Evolutionary conservation across 768 basidiomycete species (phyloP), one percentile per base, ranked within the genome.

Genomic region (Kwoniella bestiolae): DNA sequence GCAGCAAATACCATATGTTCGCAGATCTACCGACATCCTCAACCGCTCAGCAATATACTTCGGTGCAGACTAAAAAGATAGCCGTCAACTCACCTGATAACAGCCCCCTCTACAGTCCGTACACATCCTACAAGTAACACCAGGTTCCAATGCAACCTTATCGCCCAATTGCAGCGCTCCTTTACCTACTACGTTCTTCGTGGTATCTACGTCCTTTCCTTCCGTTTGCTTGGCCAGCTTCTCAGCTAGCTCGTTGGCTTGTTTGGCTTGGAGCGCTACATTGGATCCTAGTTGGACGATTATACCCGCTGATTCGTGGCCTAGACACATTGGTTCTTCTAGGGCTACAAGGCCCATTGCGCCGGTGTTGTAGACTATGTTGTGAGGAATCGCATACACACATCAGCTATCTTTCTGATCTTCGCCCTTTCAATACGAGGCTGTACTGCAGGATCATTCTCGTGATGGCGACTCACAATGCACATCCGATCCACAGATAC

Each of bases 71-170:
- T 38, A 35, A 56, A 59, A 63, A 57, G 25, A 50, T 32, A 21
- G n/a, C n/a, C n/a, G n/a, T n/a, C 23, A 26, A 45, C 83, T 60
- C 66, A 91, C 91, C 81, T 94, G 86, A 80, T 96, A 94, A 32
- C 63, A 66, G 4, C 60, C 60, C 9, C 60, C 60, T 82, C 93
- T 92, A 85, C 93, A 95, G 49, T 84, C 85, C n/a, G 88, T 87
- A 79, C 94, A 98, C 55, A 81, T 84, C 83, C 90, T 84, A 82
- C 94, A 97, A 5, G 89, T 89, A 62, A 88, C 87, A 21, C 94
- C 93, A 26, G 94, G 92, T 76, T 98, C 95, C 79, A 97, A 85
- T 26, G 94, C 91, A 53, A 97, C 94, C 55, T 90, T 87, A 74
- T 94, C 91, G 6, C 94, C 94, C 14, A 86, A 83, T 79, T 90